A percentile compares a stretch with the other conserved stretches of the same genome.
phyloP scores from a whole-genome alignment of 257 asterid species.

The Phtheirospermum japonicum region DNA sequence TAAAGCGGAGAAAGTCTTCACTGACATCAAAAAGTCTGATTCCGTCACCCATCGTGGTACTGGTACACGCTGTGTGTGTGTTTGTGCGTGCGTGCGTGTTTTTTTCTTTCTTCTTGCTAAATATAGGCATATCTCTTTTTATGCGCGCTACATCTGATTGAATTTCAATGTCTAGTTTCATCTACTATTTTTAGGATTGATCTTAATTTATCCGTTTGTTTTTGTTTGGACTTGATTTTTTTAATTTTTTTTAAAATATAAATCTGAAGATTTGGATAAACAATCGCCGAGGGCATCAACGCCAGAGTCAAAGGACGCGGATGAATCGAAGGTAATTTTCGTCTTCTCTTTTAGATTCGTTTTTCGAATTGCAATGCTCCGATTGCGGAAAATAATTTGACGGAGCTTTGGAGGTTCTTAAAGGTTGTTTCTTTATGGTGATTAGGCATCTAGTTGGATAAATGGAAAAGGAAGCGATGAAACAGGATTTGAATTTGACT shows the following conservation, averaged over 20 bases:
- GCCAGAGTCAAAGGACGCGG: slow-evolving; percentile 46
- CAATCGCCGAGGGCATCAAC: slow-evolving; percentile 49
- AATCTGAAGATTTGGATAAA: slow-evolving; percentile 51
- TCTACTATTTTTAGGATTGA: slow-evolving; percentile 47
- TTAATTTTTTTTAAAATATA: not conserved
- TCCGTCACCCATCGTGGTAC: slow-evolving; percentile 51
- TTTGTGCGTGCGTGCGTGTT: not conserved
- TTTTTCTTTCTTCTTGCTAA: not conserved
- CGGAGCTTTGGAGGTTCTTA: slow-evolving; percentile 17
- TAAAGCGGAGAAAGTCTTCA: slow-evolving; percentile 96
- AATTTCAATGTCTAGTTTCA: slow-evolving; percentile 16
- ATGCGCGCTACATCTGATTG: slow-evolving; percentile 18
- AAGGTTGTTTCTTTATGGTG: slow-evolving; percentile 11
- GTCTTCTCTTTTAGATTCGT: slow-evolving; percentile 18
- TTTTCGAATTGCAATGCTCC: slow-evolving; percentile 4
- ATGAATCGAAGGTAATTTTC: slow-evolving; percentile 50
- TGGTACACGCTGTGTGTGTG: not conserved
- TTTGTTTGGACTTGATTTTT: slow-evolving; percentile 24
- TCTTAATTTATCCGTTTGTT: slow-evolving; percentile 15
- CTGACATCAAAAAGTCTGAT: slow-evolving; percentile 86
- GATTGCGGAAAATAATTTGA: slow-evolving; percentile 11
- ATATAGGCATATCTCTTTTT: slow-evolving; percentile 20
- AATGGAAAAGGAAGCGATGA: slow-evolving; percentile 21
- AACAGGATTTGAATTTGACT: slow-evolving; percentile 27
- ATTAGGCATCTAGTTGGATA: slow-evolving; percentile 19